Evolutionary conservation across 2,329 filamentous ascomycete species (phyloP), one percentile per base, ranked within the genome.

Genomic region (Falciphora oryzae): DNA sequence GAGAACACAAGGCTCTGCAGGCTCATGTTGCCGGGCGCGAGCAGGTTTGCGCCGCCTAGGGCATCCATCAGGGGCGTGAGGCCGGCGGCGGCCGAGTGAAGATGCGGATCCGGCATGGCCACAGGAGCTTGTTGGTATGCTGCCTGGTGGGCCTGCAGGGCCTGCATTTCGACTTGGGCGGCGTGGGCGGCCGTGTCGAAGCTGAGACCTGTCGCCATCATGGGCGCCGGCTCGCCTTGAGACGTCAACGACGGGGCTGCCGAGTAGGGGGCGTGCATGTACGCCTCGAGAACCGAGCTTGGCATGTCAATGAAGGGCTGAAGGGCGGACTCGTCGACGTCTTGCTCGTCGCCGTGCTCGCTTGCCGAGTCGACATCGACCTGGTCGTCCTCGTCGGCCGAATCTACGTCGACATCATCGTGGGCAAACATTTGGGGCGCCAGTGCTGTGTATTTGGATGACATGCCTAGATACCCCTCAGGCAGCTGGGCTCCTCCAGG

Each of bases 1-100:
- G 31, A 25, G 59, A 25, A 25, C 18, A 60, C 59, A 60, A 60
- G 38, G 22, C 31, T 25, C 32, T 60, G 31, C 31, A 60, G 31
- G 11, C 59, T 35, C 59, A 60, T 14, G 59, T 60, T 60, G 59
- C 31, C 38, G 14, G 59, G 59, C 31, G 31, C 59, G 22, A 60
- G 59, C 22, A 60, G 22, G 22, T 60, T 60, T 16, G 22, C 59
- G 22, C 38, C 25, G 59, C 31, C 29, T 5, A 50, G 22, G 38
- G 6, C 16, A 4, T 22, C 38, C 4, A 18, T 22, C 16, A 50
- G 38, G 16, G 38, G 38, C 16, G 0, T 8, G 38, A 50, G 16
- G 38, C 38, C 38, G 16, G 38, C 38, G 16, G 29, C 22, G 8
- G 31, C n/a, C 22, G 59, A 38, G 22, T 27, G 57, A 28, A 28